Evolutionary conservation across 345 rosid genomes (phyloP), one percentile per base, ranked within the genome.

Genomic region (Pistacia vera): DNA sequence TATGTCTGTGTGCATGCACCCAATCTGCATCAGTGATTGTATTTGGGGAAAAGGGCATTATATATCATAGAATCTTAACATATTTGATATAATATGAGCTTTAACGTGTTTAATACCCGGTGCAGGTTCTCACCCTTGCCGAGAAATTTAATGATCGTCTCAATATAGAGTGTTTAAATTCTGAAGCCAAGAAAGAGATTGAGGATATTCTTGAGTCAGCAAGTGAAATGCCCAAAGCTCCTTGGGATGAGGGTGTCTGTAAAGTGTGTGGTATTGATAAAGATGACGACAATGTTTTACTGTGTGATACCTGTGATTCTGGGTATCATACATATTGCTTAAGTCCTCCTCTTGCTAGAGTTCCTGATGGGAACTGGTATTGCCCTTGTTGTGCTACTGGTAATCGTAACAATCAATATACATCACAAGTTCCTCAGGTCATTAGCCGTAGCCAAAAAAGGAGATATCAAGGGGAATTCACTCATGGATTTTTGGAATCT

Each of bases 291-390:
- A 81, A 72, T 62, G 86, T 83, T 25, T 70, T 84, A n/a, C 65
- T 84, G 62, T 84, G 86, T 65, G 86, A 84, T 57, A 75, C 70
- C 52, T 84, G 86, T 73, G 82, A 84, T 70, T 78, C 86, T 51
- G 86, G 80, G 28, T 81, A 75, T 72, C 86, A 84, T 49, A 84
- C 80, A 25, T 84, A 81, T 68, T 84, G 86, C 72, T 72, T 84
- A 52, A 76, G 74, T 76, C 86, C 86, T 56, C 82, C 84, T 57
- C 86, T 81, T 17, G 63, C 73, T 33, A 72, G 77, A 56, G 71
- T 84, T 65, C 86, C 86, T 44, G 86, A 78, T 51, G 86, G 86
- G 59, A 81, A 84, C 70, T 84, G 86, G 86, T 84, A 84, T 78
- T 84, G 86, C 69, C 84, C 86, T 20, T 73, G 73, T 28, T 84